Base-by-base conservation (phyloP, 2,329 filamentous ascomycete genomes). In the Gyromitra esculenta region DNA sequence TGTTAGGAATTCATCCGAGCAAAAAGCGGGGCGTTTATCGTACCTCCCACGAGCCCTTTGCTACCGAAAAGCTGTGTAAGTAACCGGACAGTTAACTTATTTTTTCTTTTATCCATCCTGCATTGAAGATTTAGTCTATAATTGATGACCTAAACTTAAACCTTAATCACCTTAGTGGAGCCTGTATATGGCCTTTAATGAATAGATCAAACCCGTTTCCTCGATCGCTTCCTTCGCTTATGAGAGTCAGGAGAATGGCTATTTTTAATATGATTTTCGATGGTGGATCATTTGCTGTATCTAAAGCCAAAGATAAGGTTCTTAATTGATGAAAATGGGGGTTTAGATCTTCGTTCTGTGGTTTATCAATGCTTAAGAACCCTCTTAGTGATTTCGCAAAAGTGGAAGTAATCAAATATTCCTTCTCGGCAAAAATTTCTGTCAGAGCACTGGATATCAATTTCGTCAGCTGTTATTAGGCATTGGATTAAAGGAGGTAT, bases 371-470 rank as follows among this genome's bases (percentile, higher is more conserved):
- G 5, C 6, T 7, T 43, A 75, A 57, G 11, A 64, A 71, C 18
- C 50, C 31, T 15, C 18, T 39, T 21, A 75, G 52, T 2, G 13
- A 64, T 3, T 59, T 31, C 9, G 37, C 4, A 41, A 54, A 64
- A 52, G 21, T 37, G 11, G 18, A 41, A 2, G 59, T 70, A 21
- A 75, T 65, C 5, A 75, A 65, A 41, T 76, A 8, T 65, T 76
- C 73, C 48, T 76, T 76, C 39, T 68, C 68, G 37, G 41, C 7
- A 68, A 73, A 66, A 11, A 76, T 62, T 39, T 73, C 73, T 18
- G 63, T 60, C 37, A 76, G 13, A 11, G 73, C 39, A 48, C 73
- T 76, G 13, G 15, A 50, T 41, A 39, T 18, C 9, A 15, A n/a
- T 21, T 5, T 41, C 15, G 37, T 76, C 3, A 72, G 60, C 48